Evolutionary conservation across 371 early-diverging fungal genomes (phyloP).

Genomic region (Phascolomyces articulosus): DNA sequence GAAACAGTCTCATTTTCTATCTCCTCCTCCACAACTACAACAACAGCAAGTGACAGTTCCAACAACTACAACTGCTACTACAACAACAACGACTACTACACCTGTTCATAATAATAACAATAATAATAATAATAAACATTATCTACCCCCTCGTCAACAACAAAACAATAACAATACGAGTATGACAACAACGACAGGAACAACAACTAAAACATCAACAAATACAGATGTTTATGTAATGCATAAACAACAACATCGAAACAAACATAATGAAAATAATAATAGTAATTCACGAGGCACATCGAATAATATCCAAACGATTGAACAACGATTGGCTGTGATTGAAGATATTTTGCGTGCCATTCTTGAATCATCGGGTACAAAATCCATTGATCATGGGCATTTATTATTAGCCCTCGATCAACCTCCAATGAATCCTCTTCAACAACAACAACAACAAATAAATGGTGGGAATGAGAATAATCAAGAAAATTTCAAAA

Average conservation of each 20-base stretch:
- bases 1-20: too few species aligned
- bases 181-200: too few species aligned
- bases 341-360: slow-evolving; percentile 45
- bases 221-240: too few species aligned
- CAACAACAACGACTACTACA: too few species aligned
- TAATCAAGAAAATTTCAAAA: background rate
- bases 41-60: too few species aligned
- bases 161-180: too few species aligned
- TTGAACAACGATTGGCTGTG: slow-evolving; percentile 36
- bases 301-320: slow-evolving; percentile 30
- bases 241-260: too few species aligned
- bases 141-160: too few species aligned
- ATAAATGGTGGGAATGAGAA: background rate
- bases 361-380: slow-evolving; percentile 13
- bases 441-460: background rate
- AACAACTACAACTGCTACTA: background rate
- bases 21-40: too few species aligned
- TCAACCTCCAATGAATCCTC: background rate
- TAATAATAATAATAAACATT: too few species aligned
- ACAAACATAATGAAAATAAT: background rate
- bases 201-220: too few species aligned
- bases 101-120: too few species aligned
- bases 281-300: background rate
- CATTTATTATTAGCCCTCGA: slow-evolving; percentile 1
- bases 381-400: slow-evolving; percentile 2